A percentile compares a stretch with the other conserved stretches of the same genome.
Conservation (phyloP, 331 rosid species). For the Pyracantha coccinea region DNA sequence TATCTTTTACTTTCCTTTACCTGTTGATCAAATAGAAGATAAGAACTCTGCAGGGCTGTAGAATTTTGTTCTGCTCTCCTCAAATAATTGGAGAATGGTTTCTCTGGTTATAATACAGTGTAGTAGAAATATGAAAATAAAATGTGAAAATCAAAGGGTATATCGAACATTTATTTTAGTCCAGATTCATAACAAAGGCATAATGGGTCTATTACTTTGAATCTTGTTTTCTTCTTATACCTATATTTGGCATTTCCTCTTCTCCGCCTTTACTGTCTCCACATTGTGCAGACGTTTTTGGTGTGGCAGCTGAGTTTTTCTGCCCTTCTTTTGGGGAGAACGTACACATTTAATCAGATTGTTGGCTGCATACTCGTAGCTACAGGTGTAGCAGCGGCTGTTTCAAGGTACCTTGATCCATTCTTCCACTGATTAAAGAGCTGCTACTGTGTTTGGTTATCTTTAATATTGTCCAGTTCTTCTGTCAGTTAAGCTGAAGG, state of each 20-base stretch:
- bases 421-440: constrained; percentile 6
- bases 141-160: not conserved
- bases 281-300: constrained; percentile 68
- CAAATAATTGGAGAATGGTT: not conserved
- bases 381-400: constrained; percentile 66
- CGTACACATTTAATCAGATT: constrained; percentile 58
- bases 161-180: not conserved
- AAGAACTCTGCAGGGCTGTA: not conserved
- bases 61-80: not conserved
- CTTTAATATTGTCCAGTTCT: not conserved
- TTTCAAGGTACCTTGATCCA: constrained; percentile 57
- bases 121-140: not conserved
- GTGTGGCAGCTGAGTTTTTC: constrained; percentile 90
- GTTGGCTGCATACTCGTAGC: constrained; percentile 79
- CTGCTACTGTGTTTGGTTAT: constrained; percentile 1
- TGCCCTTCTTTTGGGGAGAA: constrained; percentile 52
- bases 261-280: constrained; percentile 3
- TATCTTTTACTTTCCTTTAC: not conserved
- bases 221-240: not conserved
- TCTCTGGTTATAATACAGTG: not conserved
- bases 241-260: not conserved
- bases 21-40: not conserved
- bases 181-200: not conserved
- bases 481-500: not conserved
- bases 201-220: not conserved